Conservation (phyloP, 495 filamentous ascomycete genomes). For the Apiosordaria backusii region DNA sequence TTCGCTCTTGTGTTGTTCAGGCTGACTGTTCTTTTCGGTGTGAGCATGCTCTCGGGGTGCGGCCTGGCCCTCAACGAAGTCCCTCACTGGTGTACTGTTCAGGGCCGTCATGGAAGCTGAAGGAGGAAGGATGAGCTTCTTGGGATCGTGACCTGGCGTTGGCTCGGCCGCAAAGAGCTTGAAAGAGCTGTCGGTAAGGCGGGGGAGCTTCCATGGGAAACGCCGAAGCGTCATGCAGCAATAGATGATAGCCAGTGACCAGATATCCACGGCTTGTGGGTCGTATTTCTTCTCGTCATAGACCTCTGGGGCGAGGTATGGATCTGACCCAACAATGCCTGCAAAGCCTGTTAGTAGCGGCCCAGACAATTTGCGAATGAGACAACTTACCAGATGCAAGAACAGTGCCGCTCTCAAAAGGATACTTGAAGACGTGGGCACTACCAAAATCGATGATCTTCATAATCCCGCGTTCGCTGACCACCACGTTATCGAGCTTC, state of each 20-base stretch:
- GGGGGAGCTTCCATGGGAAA: slow-evolving; percentile 96
- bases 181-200: slow-evolving; percentile 89
- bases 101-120: slow-evolving; percentile 39
- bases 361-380: background rate
- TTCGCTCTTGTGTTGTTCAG: slow-evolving; percentile 9
- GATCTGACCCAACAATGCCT: slow-evolving; percentile 98
- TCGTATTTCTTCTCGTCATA: slow-evolving; percentile 95
- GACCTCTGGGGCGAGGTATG: slow-evolving; percentile 94
- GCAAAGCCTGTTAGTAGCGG: slow-evolving; percentile 14
- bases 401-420: slow-evolving; percentile 91
- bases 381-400: slow-evolving; percentile 70
- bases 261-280: slow-evolving; percentile 89
- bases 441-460: slow-evolving; percentile 99
- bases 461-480: slow-evolving; percentile 97
- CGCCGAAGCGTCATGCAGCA: slow-evolving; percentile 96
- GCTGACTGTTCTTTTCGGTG: slow-evolving; percentile 4
- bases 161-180: slow-evolving; percentile 84
- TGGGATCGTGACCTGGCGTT: slow-evolving; percentile 50
- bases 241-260: slow-evolving; percentile 97
- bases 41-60: slow-evolving; percentile 15
- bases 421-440: slow-evolving; percentile 93
- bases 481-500: slow-evolving; percentile 97
- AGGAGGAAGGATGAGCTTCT: slow-evolving; percentile 40
- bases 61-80: slow-evolving; percentile 34
- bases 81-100: slow-evolving; percentile 32